Conservation (phyloP, 495 filamentous ascomycete genomes). For the Neurospora africana region DNA sequence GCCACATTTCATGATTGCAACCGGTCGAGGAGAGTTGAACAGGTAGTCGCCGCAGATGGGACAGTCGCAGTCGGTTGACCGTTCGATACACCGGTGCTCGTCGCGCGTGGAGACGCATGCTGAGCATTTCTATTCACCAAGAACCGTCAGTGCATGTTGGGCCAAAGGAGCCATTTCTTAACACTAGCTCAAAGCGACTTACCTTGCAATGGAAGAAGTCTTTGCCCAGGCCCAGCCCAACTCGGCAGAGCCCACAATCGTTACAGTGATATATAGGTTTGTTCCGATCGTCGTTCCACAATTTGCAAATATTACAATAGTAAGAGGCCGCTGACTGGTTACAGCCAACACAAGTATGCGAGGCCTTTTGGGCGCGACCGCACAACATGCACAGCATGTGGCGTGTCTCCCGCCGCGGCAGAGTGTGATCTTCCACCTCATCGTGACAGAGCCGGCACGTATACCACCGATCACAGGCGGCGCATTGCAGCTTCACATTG, state of each 20-base stretch:
- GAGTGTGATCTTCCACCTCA: constrained; percentile 66
- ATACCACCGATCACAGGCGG: constrained; percentile 81
- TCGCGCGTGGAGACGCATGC: constrained; percentile 80
- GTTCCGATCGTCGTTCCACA: constrained; percentile 88
- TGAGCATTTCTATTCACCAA: constrained; percentile 57
- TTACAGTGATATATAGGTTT: constrained; percentile 95
- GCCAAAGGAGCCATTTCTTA: background rate
- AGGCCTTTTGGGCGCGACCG: constrained; percentile 71
- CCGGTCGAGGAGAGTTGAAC: constrained; percentile 80
- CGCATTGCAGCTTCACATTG: constrained; percentile 93
- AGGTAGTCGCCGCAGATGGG: constrained; percentile 98
- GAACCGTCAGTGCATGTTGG: background rate
- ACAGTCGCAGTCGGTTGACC: constrained; percentile 89
- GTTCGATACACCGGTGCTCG: constrained; percentile 86
- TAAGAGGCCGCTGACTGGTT: constrained; percentile 74
- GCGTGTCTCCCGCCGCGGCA: constrained; percentile 73
- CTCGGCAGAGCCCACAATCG: constrained; percentile 91
- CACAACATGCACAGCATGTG: constrained; percentile 99
- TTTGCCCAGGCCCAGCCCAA: constrained; percentile 85
- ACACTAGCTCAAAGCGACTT: constrained; percentile 13
- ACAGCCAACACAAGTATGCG: constrained; percentile 66
- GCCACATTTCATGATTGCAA: constrained; percentile 92
- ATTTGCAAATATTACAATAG: constrained; percentile 88
- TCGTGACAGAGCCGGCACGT: constrained; percentile 96
- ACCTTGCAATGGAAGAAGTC: constrained; percentile 98